These are phyloP conservation scores for Penicillium crystallinum DNA, from an alignment of 495 filamentous ascomycete genomes.

Conservation along the genomic window DNA sequence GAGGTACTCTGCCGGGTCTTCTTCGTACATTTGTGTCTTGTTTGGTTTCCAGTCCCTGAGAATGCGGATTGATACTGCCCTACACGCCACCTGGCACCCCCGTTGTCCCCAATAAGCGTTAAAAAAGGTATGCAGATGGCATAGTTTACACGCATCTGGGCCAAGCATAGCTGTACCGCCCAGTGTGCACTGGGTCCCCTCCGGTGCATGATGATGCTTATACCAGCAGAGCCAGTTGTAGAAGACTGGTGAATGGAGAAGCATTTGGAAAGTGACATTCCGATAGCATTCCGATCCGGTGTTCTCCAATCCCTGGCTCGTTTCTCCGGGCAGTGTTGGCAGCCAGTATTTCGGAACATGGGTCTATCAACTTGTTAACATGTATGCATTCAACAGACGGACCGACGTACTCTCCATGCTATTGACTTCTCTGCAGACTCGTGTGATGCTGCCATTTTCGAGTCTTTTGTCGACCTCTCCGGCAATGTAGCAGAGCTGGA, in stretches of 20 bases:
- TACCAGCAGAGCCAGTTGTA: slow-evolving; percentile 30
- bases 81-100: background rate
- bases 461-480: no score
- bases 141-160: slow-evolving; percentile 10
- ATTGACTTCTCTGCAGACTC: no score
- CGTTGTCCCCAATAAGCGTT: slow-evolving; percentile 18
- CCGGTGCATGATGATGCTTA: background rate
- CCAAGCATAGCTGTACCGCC: background rate
- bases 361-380: background rate
- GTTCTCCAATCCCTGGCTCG: slow-evolving; percentile 7
- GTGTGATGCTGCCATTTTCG: no score
- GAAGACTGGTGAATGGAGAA: slow-evolving; percentile 38
- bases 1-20: slow-evolving; percentile 27
- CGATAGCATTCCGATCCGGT: slow-evolving; percentile 34
- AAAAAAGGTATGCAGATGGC: slow-evolving; percentile 2
- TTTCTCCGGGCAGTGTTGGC: background rate
- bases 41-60: background rate
- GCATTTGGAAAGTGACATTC: slow-evolving; percentile 33
- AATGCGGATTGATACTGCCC: background rate
- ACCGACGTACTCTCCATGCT: background rate
- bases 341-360: background rate
- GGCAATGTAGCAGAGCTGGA: no score
- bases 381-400: background rate
- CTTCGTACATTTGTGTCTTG: slow-evolving; percentile 3
- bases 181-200: background rate